These are phyloP conservation scores for Silene uniflora DNA, from an alignment of 148 eudicot genomes.

Conservation along the genomic window DNA sequence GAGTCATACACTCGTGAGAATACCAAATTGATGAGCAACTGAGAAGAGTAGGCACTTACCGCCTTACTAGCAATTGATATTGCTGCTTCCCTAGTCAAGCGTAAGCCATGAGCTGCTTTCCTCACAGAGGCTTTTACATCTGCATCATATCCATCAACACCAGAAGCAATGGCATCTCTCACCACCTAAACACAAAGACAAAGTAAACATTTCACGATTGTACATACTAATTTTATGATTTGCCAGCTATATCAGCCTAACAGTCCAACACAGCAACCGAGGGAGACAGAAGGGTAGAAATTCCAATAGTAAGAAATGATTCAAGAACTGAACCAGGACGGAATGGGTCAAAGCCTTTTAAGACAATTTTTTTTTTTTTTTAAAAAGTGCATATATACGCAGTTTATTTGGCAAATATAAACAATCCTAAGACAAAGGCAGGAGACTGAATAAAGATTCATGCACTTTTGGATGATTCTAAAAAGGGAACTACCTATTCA, in stretches of 20 bases:
- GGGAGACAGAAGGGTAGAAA: too few species aligned
- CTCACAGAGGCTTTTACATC: constrained; percentile 65
- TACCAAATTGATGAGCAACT: background rate
- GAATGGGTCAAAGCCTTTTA: background rate
- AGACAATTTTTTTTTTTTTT: too few species aligned
- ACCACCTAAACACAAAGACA: constrained; percentile 53
- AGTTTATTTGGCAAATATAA: background rate
- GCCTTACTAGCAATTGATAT: constrained; percentile 93
- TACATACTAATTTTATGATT: background rate
- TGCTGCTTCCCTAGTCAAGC: constrained; percentile 85
- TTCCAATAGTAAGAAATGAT: background rate
- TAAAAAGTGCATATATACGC: background rate
- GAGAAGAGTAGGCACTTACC: constrained; percentile 40
- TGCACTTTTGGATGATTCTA: background rate
- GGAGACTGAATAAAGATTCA: too few species aligned
- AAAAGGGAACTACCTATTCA: background rate
- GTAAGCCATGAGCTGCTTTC: constrained; percentile 97
- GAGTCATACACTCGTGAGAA: background rate
- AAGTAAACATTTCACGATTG: constrained; percentile 6
- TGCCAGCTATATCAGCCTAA: background rate
- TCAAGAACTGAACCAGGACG: background rate
- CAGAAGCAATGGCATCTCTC: constrained; percentile 74
- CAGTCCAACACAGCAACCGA: too few species aligned
- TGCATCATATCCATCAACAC: constrained; percentile 79
- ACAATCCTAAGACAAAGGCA: background rate